Percentiles rank a stretch among this genome's conserved stretches.
Evolutionary conservation across 2,329 filamentous ascomycete species (phyloP).

Genomic region (Lizonia empirigonia): DNA sequence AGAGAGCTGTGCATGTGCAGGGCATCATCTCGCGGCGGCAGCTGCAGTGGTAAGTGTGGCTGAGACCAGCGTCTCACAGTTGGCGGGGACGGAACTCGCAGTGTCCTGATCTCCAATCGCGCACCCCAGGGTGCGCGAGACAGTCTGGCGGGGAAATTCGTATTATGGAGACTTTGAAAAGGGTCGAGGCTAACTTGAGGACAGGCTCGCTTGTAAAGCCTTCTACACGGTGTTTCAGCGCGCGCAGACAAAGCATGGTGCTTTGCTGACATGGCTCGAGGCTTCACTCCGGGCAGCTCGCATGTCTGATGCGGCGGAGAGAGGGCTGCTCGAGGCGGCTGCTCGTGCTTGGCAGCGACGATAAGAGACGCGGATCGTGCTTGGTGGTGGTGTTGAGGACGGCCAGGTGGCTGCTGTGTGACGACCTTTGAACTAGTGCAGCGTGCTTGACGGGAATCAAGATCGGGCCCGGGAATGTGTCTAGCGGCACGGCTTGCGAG

Average conservation of each 20-base stretch:
- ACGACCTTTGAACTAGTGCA: slow-evolving; percentile 2
- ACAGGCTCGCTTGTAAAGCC: slow-evolving; percentile 70
- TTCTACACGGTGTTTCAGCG: slow-evolving; percentile 70
- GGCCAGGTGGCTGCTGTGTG: slow-evolving; percentile 8
- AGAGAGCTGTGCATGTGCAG: slow-evolving; percentile 35
- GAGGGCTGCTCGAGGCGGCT: slow-evolving; percentile 35
- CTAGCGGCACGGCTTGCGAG: slow-evolving; percentile 13
- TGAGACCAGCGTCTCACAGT: slow-evolving; percentile 32
- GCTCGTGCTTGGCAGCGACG: slow-evolving; percentile 23
- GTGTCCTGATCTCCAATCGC: slow-evolving; percentile 5
- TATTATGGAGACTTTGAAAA: slow-evolving; percentile 15
- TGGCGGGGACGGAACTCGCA: slow-evolving; percentile 18
- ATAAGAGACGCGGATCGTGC: slow-evolving; percentile 9
- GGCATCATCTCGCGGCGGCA: slow-evolving; percentile 65
- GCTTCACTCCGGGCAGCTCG: slow-evolving; percentile 38
- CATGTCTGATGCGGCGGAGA: slow-evolving; percentile 36
- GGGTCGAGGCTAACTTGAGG: slow-evolving; percentile 25
- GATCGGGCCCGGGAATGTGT: slow-evolving; percentile 12
- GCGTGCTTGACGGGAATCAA: slow-evolving; percentile 13
- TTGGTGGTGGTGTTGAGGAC: slow-evolving; percentile 7
- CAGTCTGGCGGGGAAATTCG: slow-evolving; percentile 26
- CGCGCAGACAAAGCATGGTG: slow-evolving; percentile 72
- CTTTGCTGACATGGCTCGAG: slow-evolving; percentile 71
- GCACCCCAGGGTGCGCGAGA: slow-evolving; percentile 21
- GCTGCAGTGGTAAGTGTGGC: slow-evolving; percentile 63